Percentiles rank a stretch among this genome's conserved stretches.
These are phyloP conservation scores for Boletales sp. DNA, from an alignment of 768 basidiomycete genomes.

Conservation along the genomic window DNA sequence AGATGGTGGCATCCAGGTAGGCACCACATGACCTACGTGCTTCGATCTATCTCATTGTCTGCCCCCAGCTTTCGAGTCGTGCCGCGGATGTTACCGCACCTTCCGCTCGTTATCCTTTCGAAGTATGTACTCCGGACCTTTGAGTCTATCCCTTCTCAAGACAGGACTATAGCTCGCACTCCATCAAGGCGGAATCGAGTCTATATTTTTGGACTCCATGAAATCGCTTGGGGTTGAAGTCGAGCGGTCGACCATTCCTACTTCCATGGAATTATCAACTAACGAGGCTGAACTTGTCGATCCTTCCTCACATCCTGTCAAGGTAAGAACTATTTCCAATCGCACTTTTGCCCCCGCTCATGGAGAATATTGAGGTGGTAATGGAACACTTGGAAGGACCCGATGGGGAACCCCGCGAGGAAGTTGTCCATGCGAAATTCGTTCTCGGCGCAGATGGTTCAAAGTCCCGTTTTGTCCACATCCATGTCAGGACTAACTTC, in stretches of 20 bases:
- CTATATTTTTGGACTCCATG: conserved; percentile 35
- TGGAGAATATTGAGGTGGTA: conserved; percentile 14
- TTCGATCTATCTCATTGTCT: background rate
- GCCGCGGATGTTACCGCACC: conserved; percentile 57
- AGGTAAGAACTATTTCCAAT: conserved; percentile 4
- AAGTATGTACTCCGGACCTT: conserved; percentile 36
- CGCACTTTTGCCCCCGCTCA: conserved; percentile 1
- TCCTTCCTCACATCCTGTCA: conserved; percentile 21
- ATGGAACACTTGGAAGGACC: conserved; percentile 16
- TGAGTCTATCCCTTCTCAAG: background rate
- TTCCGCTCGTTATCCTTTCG: conserved; percentile 66
- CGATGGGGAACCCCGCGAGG: conserved; percentile 38
- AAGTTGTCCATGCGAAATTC: conserved; percentile 67
- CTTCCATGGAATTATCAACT: conserved; percentile 25
- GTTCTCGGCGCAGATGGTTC: conserved; percentile 74
- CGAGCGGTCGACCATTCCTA: conserved; percentile 31
- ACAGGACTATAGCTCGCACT: conserved; percentile 21
- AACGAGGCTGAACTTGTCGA: conserved; percentile 20
- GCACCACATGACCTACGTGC: background rate
- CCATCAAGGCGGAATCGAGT: conserved; percentile 34
- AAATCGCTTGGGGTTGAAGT: conserved; percentile 25
- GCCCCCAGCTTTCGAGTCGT: conserved; percentile 54
- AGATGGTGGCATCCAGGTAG: conserved; percentile 58
- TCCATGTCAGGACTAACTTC: background rate
- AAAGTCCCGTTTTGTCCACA: conserved; percentile 5